phyloP scores from a whole-genome alignment of 331 rosid genomes.

The Quercus phellos region DNA sequence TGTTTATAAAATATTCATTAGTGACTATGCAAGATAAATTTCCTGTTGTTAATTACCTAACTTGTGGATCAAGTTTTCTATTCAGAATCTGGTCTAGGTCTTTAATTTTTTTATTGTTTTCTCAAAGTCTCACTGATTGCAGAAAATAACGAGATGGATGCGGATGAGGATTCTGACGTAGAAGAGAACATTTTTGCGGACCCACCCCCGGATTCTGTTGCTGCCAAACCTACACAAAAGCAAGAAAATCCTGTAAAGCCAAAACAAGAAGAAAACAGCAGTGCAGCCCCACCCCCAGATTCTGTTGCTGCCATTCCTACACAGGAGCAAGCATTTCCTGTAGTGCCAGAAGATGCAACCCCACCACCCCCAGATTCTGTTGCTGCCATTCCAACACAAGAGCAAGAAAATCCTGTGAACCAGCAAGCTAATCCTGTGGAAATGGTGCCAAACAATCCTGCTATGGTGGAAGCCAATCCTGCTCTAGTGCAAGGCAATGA shows the following conservation, averaged over 20 bases:
- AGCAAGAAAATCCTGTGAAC: neutral
- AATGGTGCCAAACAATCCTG: neutral
- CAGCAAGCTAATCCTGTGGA: neutral
- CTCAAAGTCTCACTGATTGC: neutral
- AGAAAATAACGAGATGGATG: neutral
- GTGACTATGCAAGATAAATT: no score
- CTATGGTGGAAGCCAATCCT: neutral
- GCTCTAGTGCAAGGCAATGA: neutral
- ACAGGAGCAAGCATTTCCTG: neutral
- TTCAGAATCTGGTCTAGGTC: no score
- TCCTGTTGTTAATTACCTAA: no score
- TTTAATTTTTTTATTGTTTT: neutral
- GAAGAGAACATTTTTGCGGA: neutral
- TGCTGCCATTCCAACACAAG: neutral
- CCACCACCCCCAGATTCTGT: neutral
- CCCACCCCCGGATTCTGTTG: neutral
- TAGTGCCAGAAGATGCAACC: neutral
- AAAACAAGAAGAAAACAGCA: neutral
- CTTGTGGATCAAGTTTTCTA: no score
- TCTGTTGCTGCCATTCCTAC: neutral
- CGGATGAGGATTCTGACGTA: neutral
- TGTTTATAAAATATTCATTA: no score
- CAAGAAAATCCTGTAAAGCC: neutral
- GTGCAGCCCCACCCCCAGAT: neutral
- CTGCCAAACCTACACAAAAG: neutral